Evolutionary conservation across 2,329 filamentous ascomycete species (phyloP).

Genomic region (Capronia americana): DNA sequence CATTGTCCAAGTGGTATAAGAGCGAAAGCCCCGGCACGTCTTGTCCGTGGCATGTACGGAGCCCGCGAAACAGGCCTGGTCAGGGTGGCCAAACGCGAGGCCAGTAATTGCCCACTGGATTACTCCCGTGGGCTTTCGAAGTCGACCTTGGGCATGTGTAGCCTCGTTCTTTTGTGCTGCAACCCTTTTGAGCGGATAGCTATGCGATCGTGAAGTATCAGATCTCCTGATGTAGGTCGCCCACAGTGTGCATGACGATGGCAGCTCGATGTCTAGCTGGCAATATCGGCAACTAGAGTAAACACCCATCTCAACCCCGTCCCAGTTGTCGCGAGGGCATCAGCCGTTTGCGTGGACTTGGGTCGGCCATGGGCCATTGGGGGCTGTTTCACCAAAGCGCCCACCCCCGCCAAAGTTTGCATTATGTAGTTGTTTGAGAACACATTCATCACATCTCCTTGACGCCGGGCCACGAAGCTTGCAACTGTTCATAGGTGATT

Average conservation of each 20-base stretch:
- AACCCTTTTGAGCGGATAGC: not conserved
- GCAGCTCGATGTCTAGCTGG: conserved; percentile 1
- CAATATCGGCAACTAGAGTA: not conserved
- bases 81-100: conserved; percentile 7
- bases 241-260: not conserved
- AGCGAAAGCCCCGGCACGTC: not conserved
- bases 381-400: conserved; percentile 2
- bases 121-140: conserved; percentile 12
- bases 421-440: not conserved
- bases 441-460: not conserved
- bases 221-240: not conserved
- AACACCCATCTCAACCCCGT: not conserved
- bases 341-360: conserved; percentile 3
- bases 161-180: conserved; percentile 7
- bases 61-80: conserved; percentile 1
- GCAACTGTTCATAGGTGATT: not conserved
- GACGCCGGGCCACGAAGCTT: not conserved
- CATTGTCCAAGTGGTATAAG: not conserved
- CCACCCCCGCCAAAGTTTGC: not conserved
- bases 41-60: conserved; percentile 11
- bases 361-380: not conserved
- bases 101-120: conserved; percentile 2
- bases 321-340: not conserved
- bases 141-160: not conserved
- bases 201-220: not conserved